Evolutionary conservation across 148 eudicot species (phyloP), one percentile per base, ranked within the genome.

Genomic region (Amaranthus hypochondriacus): DNA sequence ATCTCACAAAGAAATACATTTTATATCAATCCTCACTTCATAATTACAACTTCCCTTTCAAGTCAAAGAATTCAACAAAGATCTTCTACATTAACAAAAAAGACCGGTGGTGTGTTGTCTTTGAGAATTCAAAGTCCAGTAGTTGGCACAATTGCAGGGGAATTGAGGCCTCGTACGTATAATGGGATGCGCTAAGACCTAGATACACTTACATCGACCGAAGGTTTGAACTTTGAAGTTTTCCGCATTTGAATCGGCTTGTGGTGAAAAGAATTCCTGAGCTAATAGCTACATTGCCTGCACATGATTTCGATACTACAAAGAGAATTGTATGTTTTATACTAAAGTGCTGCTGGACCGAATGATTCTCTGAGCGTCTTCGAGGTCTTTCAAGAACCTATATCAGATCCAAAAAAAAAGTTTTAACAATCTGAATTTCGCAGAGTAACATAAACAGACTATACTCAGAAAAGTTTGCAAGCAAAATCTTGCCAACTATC

Each of bases 371-470:
- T 88, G 95, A 60, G 97, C 97, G 79, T 92, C 91, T 84, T 92
- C 96, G 69, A 92, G 97, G 84, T 92, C 97, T 84, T 84, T 90
- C 83, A 92, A 72, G 77, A 92, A 92, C 88, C 97, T 92, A 73
- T 42, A 80, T 47, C 48, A 21, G 71, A 67, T 62, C 62, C 56
- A 74, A 63, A 55, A 57, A 57, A 14, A 60, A 73, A 60, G 18
- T 28, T 28, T 28, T 28, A 66, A 56, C 56, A 63, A 54, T 15
- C 46, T 55, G 28, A 15, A 48, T 48, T 44, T 52, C 43, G 44
- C 15, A 13, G 9, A 7, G 48, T 11, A 18, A 18, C 18, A 0
- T 18, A 18, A n/a, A 4, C 10, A 15, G 51, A 53, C 9, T 43
- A 55, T 53, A 49, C 7, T 12, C 11, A 56, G 69, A 2, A 14